Evolutionary conservation across 1,284 basidiomycete genomes (phyloP).

Genomic region (Trichosporon sp.): DNA sequence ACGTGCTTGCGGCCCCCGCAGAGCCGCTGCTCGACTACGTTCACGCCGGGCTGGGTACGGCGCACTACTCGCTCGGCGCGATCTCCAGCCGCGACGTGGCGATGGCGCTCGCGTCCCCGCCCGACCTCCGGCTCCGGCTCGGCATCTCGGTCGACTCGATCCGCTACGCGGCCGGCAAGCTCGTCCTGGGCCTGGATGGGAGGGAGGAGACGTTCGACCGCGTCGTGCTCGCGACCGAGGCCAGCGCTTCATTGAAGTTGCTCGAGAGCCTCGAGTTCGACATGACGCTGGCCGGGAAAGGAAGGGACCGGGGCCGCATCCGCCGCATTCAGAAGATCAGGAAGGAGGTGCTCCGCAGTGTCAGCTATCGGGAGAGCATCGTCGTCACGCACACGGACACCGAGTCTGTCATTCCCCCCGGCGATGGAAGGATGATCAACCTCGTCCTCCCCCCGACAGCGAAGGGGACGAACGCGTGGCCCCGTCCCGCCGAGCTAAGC

Average conservation of each 20-base stretch:
- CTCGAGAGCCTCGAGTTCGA: constrained; percentile 36
- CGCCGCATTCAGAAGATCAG: not conserved
- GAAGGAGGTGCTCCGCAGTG: constrained; percentile 37
- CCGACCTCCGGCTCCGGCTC: constrained; percentile 34
- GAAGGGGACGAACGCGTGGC: not conserved
- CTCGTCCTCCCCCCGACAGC: constrained; percentile 57
- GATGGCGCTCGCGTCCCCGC: constrained; percentile 31
- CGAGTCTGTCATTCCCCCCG: constrained; percentile 62
- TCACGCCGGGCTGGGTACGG: constrained; percentile 47
- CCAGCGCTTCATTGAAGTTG: constrained; percentile 62
- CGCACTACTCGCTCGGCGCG: constrained; percentile 45
- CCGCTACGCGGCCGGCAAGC: constrained; percentile 32
- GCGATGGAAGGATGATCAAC: constrained; percentile 68
- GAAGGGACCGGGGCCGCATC: not conserved
- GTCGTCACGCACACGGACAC: constrained; percentile 71
- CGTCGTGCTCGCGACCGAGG: constrained; percentile 71
- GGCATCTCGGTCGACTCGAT: constrained; percentile 34
- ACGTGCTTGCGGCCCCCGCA: constrained; percentile 42
- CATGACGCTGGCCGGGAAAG: constrained; percentile 28
- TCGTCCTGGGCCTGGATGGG: constrained; percentile 23
- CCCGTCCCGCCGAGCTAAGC: not conserved
- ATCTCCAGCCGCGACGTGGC: constrained; percentile 42
- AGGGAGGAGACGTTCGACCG: constrained; percentile 59
- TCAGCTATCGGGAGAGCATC: constrained; percentile 58
- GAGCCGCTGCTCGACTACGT: constrained; percentile 47